phyloP scores from a whole-genome alignment of 805 yeast species.

The Kodamaea jinghongensis region DNA sequence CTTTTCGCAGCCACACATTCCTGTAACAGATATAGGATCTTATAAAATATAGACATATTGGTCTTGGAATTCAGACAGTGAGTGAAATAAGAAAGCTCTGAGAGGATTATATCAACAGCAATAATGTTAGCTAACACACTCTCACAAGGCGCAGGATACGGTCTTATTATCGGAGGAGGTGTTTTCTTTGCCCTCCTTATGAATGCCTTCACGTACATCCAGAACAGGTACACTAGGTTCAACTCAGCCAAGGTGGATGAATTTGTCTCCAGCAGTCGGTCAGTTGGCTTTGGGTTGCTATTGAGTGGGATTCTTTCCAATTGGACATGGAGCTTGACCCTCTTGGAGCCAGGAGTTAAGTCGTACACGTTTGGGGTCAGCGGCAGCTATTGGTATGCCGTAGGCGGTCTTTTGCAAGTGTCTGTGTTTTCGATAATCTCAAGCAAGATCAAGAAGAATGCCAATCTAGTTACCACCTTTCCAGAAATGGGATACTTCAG shows the following conservation, averaged over 20 bases:
- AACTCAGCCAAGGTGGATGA: conserved; percentile 17
- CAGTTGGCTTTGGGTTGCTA: conserved; percentile 16
- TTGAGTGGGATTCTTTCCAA: conserved; percentile 23
- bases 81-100: too few species aligned
- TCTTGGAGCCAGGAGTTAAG: conserved; percentile 22
- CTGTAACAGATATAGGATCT: too few species aligned
- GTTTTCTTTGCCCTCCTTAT: conserved; percentile 17
- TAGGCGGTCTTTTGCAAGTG: conserved; percentile 25
- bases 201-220: conserved; percentile 15
- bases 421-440: conserved; percentile 36
- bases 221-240: conserved; percentile 13
- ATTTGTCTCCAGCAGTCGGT: conserved; percentile 17
- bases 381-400: conserved; percentile 25
- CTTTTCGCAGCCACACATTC: conserved; percentile 3
- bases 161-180: conserved; percentile 16
- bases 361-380: conserved; percentile 20
- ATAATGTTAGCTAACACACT: conserved; percentile 14
- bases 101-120: too few species aligned
- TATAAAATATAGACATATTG: too few species aligned
- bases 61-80: too few species aligned
- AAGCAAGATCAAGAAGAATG: conserved; percentile 28
- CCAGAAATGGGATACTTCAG: conserved; percentile 24
- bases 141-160: conserved; percentile 18
- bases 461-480: conserved; percentile 33
- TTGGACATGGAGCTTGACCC: conserved; percentile 29